Evolutionary conservation across 148 eudicot genomes (phyloP).

Genomic region (Rhododendron ovatum): DNA sequence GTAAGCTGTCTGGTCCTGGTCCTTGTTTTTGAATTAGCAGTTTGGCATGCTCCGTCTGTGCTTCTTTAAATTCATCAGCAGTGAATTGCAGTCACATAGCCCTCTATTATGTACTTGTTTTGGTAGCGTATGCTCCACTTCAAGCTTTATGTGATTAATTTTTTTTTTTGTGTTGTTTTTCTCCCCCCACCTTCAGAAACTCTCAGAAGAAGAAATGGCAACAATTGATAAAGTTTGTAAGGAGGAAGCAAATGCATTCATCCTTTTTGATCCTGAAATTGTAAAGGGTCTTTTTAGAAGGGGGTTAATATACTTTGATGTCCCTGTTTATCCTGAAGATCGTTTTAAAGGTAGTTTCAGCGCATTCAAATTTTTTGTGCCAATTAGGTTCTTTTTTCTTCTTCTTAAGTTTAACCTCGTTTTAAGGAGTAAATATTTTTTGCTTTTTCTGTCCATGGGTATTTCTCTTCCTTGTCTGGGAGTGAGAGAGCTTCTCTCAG

Average conservation of each 20-base stretch:
- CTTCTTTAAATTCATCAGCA: not conserved
- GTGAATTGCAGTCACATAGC: not conserved
- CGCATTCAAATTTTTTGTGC: not conserved
- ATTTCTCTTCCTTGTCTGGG: not conserved
- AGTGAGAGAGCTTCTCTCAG: not conserved
- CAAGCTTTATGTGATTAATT: not conserved
- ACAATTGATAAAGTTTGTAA: conserved; percentile 95
- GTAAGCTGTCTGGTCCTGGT: conserved; percentile 30
- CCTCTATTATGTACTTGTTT: not conserved
- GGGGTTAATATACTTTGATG: conserved; percentile 89
- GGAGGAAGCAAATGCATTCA: conserved; percentile 88
- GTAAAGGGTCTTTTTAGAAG: conserved; percentile 79
- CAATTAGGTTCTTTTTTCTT: not conserved
- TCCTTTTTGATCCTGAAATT: conserved; percentile 79
- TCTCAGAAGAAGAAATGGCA: conserved; percentile 94
- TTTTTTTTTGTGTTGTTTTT: not conserved
- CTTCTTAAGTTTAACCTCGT: not conserved
- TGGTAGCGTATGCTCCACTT: not conserved
- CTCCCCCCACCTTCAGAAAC: conserved; percentile 51
- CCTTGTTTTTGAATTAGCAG: not conserved
- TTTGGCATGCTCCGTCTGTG: not conserved
- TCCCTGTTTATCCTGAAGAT: conserved; percentile 87
- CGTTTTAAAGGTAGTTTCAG: conserved; percentile 76
- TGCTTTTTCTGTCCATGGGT: not conserved
- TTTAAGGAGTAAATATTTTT: not conserved